These are phyloP conservation scores for Cichorium intybus DNA, from an alignment of 140 eudicot genomes.

Conservation along the genomic window DNA sequence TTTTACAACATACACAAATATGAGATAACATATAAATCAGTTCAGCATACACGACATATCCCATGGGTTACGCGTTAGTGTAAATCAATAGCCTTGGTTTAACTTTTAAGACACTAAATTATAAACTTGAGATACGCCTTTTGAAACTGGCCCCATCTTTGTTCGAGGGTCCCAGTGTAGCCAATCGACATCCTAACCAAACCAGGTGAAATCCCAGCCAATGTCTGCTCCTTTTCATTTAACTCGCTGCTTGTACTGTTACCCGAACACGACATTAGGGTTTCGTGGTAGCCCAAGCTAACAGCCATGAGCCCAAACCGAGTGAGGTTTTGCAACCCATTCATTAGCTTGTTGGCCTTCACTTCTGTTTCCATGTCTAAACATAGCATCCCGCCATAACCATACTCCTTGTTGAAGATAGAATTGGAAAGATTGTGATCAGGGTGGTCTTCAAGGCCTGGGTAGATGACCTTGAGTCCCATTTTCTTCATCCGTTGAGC, in stretches of 20 bases:
- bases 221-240: slow-evolving; percentile 56
- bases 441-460: slow-evolving; percentile 93
- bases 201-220: slow-evolving; percentile 93
- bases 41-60: not conserved
- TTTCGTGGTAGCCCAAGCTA: slow-evolving; percentile 91
- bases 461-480: slow-evolving; percentile 91
- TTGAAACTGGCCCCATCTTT: slow-evolving; percentile 87
- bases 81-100: slow-evolving; percentile 16
- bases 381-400: slow-evolving; percentile 82
- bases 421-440: slow-evolving; percentile 66
- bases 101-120: slow-evolving; percentile 3
- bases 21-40: not conserved
- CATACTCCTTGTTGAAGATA: slow-evolving; percentile 61
- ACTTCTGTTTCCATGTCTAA: slow-evolving; percentile 91
- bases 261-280: slow-evolving; percentile 99
- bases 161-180: slow-evolving; percentile 84
- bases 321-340: slow-evolving; percentile 59
- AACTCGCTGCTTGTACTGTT: slow-evolving; percentile 91
- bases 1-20: slow-evolving; percentile 9
- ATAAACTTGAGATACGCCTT: slow-evolving; percentile 50
- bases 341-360: slow-evolving; percentile 73
- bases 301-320: slow-evolving; percentile 98
- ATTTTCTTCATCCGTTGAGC: slow-evolving; percentile 79
- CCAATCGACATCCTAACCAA: slow-evolving; percentile 93
- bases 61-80: slow-evolving; percentile 6